These are phyloP conservation scores for Ustilaginoidea virens DNA, from an alignment of 2,329 filamentous ascomycete species.

Conservation along the genomic window DNA sequence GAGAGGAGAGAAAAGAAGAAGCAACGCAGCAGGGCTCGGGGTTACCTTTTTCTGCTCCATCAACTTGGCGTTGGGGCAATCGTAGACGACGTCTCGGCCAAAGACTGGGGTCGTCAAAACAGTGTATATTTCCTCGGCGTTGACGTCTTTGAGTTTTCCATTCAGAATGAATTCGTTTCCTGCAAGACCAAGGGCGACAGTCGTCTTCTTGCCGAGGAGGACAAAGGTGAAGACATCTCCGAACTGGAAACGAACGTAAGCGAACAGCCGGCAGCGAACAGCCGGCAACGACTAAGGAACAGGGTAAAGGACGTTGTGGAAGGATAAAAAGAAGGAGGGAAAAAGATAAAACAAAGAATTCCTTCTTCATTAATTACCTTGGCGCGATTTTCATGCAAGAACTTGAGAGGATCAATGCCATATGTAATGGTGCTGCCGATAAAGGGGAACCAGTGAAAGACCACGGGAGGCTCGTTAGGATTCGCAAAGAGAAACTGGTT, in stretches of 20 bases:
- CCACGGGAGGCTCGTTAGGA: slow-evolving; percentile 63
- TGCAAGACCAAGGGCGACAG: slow-evolving; percentile 30
- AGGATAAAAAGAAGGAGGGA: not conserved
- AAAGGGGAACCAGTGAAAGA: slow-evolving; percentile 70
- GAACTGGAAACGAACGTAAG: slow-evolving; percentile 16
- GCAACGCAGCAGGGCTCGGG: too few species aligned
- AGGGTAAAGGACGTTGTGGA: not conserved
- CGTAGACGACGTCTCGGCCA: slow-evolving; percentile 66
- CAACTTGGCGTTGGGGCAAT: slow-evolving; percentile 69
- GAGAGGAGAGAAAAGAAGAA: too few species aligned
- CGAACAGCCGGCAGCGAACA: not conserved
- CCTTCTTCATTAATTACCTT: too few species aligned
- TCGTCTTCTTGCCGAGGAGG: slow-evolving; percentile 34
- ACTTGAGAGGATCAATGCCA: slow-evolving; percentile 83
- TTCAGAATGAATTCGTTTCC: slow-evolving; percentile 43
- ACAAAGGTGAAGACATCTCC: slow-evolving; percentile 40
- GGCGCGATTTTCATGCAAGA: slow-evolving; percentile 61
- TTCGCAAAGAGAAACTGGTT: slow-evolving; percentile 70
- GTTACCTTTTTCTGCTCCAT: slow-evolving; percentile 69
- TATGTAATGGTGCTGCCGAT: slow-evolving; percentile 87
- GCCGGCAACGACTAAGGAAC: not conserved
- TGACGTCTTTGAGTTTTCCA: slow-evolving; percentile 35
- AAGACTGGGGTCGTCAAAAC: slow-evolving; percentile 43
- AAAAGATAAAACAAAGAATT: not conserved
- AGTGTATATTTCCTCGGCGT: slow-evolving; percentile 38